Conservation (phyloP, 305 asterid species). For the Euphrasia arctica region DNA sequence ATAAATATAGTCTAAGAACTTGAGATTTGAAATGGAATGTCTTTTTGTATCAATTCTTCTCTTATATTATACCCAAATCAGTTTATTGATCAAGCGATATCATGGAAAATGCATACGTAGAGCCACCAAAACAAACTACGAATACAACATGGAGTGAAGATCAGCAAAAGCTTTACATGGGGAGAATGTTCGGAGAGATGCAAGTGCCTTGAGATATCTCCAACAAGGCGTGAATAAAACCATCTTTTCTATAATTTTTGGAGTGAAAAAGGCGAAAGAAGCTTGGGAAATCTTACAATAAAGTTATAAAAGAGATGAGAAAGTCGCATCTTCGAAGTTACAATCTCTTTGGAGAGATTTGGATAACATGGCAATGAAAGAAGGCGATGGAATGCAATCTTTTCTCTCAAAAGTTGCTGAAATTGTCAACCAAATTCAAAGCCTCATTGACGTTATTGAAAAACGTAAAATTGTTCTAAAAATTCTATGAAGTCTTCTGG, state of each 20-base stretch:
- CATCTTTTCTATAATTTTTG: not conserved
- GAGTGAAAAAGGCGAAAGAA: not conserved
- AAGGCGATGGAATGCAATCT: not conserved
- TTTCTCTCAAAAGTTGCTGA: no score
- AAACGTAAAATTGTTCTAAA: not conserved
- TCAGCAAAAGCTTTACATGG: not conserved
- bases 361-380: not conserved
- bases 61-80: no score
- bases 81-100: no score
- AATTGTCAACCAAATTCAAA: not conserved
- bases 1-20: no score
- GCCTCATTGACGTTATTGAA: not conserved
- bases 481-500: not conserved
- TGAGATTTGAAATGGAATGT: no score
- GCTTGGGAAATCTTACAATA: not conserved
- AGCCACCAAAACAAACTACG: no score
- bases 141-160: not conserved
- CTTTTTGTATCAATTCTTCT: no score
- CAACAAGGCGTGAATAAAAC: not conserved
- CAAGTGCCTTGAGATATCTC: not conserved
- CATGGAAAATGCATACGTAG: no score
- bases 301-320: not conserved
- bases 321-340: not conserved
- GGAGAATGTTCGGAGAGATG: not conserved
- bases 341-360: not conserved